phyloP scores from a whole-genome alignment of 2,329 filamentous ascomycete genomes.

The Endoconidiophora laricicola region DNA sequence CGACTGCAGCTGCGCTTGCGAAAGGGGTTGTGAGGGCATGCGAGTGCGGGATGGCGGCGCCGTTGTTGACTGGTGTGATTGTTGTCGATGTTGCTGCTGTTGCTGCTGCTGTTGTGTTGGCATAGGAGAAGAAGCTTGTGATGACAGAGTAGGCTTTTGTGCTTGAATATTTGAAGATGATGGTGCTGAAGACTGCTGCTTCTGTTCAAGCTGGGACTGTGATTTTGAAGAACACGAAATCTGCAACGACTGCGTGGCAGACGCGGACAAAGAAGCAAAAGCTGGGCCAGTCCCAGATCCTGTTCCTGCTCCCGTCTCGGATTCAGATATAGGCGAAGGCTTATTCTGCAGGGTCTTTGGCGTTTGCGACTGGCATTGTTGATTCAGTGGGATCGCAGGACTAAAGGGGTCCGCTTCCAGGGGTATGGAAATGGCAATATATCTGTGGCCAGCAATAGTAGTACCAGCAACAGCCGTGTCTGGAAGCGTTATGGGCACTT shows the following conservation, averaged over 20 bases:
- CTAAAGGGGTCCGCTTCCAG: conserved; percentile 30
- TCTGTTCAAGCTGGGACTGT: neutral
- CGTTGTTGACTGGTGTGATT: conserved; percentile 1
- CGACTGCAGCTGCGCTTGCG: neutral
- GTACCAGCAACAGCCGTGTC: conserved; percentile 38
- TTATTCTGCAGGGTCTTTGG: neutral
- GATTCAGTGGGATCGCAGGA: conserved; percentile 2
- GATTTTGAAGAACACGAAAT: too few species aligned
- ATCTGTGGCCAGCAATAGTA: conserved; percentile 35
- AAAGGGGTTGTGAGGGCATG: conserved; percentile 4
- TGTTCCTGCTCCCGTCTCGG: neutral
- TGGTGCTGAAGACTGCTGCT: neutral
- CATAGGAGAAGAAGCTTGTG: neutral
- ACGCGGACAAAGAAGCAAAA: too few species aligned
- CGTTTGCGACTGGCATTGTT: conserved; percentile 5
- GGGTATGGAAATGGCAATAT: conserved; percentile 46
- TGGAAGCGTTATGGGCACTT: conserved; percentile 27
- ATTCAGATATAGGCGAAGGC: neutral
- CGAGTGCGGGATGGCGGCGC: conserved; percentile 1
- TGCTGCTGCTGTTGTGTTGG: neutral
- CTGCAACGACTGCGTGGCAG: too few species aligned
- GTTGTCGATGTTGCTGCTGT: neutral
- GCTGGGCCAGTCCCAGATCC: neutral
- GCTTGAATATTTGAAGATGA: neutral
- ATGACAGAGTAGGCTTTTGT: neutral